Percentiles rank a stretch among this genome's conserved stretches.
Conservation (phyloP, 306 rosid genomes). For the Herpetospermum pedunculosum region DNA sequence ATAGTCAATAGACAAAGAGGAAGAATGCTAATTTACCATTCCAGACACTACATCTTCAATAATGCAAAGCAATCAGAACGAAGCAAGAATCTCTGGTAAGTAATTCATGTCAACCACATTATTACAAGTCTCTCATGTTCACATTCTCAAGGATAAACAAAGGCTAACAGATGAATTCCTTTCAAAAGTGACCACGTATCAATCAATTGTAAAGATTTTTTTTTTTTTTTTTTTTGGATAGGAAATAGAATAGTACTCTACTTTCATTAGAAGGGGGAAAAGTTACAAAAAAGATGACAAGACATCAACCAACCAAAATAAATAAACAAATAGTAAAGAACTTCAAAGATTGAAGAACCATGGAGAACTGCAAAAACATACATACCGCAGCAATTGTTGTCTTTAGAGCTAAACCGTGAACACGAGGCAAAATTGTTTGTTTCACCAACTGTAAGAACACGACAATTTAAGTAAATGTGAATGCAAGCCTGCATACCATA, state of each 20-base stretch:
- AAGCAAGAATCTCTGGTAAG: neutral
- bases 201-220: neutral
- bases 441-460: constrained; percentile 62
- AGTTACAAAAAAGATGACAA: neutral
- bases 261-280: neutral
- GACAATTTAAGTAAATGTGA: constrained; percentile 2
- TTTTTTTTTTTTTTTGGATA: neutral
- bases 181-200: neutral
- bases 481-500: constrained; percentile 11
- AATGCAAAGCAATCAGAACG: neutral
- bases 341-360: constrained; percentile 6
- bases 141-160: neutral
- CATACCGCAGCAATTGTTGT: constrained; percentile 98
- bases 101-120: neutral
- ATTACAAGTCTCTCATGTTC: neutral
- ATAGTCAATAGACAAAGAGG: neutral
- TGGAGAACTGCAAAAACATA: constrained; percentile 7
- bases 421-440: constrained; percentile 84
- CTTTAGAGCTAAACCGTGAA: constrained; percentile 90
- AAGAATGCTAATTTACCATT: neutral
- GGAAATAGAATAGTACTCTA: neutral
- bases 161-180: neutral
- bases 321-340: neutral
- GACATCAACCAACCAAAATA: neutral
- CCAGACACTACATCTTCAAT: neutral